These are phyloP conservation scores for Suillus discolor DNA, from an alignment of 768 basidiomycete genomes.

Conservation along the genomic window DNA sequence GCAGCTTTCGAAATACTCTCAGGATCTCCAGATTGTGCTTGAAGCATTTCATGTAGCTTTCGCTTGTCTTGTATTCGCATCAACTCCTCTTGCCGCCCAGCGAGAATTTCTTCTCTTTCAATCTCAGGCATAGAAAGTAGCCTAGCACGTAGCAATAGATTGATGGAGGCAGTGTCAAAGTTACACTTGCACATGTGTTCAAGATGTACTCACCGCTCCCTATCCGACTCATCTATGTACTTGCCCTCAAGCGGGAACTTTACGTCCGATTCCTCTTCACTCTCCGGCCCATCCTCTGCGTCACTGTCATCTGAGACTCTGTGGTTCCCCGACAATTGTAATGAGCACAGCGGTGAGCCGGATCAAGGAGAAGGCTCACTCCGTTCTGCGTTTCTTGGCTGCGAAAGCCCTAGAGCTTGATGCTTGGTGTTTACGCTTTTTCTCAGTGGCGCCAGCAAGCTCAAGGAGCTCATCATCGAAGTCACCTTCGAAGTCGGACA, in stretches of 20 bases:
- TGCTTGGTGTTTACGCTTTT: constrained; percentile 66
- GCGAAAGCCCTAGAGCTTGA: constrained; percentile 43
- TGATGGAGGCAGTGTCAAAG: constrained; percentile 26
- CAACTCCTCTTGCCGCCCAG: constrained; percentile 78
- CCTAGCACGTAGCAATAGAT: constrained; percentile 41
- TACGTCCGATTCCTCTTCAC: constrained; percentile 58
- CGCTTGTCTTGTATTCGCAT: constrained; percentile 73
- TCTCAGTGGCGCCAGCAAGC: constrained; percentile 69
- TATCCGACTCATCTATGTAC: constrained; percentile 84
- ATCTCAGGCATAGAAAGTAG: constrained; percentile 82
- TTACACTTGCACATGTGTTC: constrained; percentile 26
- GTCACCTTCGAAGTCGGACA: constrained; percentile 56
- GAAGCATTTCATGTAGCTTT: constrained; percentile 73
- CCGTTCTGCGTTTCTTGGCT: constrained; percentile 70
- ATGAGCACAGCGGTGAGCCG: constrained; percentile 11
- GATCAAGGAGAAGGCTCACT: constrained; percentile 48
- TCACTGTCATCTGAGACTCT: constrained; percentile 47
- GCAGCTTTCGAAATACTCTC: constrained; percentile 73
- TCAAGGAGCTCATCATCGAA: constrained; percentile 76
- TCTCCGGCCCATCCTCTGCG: constrained; percentile 62
- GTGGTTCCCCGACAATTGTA: constrained; percentile 13
- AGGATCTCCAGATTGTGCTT: constrained; percentile 56
- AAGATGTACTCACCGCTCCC: constrained; percentile 63
- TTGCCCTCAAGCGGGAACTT: constrained; percentile 93
- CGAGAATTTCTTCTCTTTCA: constrained; percentile 86